A percentile compares a stretch with the other conserved stretches of the same genome.
phyloP scores from a whole-genome alignment of 2,329 filamentous ascomycete species.

The Sporothrix schenckii region DNA sequence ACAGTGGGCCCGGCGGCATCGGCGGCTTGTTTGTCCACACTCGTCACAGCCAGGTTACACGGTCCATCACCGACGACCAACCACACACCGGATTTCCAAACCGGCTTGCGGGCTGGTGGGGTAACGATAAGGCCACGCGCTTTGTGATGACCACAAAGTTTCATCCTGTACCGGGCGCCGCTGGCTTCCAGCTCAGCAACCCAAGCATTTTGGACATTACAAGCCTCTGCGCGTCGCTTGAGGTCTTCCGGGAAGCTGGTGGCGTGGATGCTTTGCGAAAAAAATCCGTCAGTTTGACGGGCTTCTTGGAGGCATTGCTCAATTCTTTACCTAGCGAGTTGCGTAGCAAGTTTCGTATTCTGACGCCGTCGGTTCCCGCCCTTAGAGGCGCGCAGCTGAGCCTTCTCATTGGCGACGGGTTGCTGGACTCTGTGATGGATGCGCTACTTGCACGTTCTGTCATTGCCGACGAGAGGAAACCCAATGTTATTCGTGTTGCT shows the following conservation, averaged over 20 bases:
- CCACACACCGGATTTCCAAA: constrained; percentile 55
- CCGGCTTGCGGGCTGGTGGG: constrained; percentile 84
- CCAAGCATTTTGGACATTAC: constrained; percentile 78
- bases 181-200: constrained; percentile 82
- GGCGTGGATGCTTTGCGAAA: constrained; percentile 68
- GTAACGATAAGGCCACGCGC: constrained; percentile 72
- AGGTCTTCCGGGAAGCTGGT: constrained; percentile 69
- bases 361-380: constrained; percentile 69
- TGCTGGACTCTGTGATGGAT: constrained; percentile 70
- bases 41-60: constrained; percentile 63
- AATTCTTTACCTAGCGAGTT: constrained; percentile 45
- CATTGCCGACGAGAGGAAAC: constrained; percentile 80
- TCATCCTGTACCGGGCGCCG: constrained; percentile 74
- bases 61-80: constrained; percentile 39
- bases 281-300: constrained; percentile 73
- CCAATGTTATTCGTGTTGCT: constrained; percentile 81
- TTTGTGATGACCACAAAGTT: constrained; percentile 86
- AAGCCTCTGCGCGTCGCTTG: constrained; percentile 71
- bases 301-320: constrained; percentile 73
- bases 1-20: constrained; percentile 82
- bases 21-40: constrained; percentile 81
- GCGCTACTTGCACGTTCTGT: constrained; percentile 69
- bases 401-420: constrained; percentile 65
- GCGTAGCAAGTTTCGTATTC: constrained; percentile 57
- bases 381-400: constrained; percentile 80